These are phyloP conservation scores for Picochlorum sp. DNA, from an alignment of 139 green algal species.

Conservation along the genomic window DNA sequence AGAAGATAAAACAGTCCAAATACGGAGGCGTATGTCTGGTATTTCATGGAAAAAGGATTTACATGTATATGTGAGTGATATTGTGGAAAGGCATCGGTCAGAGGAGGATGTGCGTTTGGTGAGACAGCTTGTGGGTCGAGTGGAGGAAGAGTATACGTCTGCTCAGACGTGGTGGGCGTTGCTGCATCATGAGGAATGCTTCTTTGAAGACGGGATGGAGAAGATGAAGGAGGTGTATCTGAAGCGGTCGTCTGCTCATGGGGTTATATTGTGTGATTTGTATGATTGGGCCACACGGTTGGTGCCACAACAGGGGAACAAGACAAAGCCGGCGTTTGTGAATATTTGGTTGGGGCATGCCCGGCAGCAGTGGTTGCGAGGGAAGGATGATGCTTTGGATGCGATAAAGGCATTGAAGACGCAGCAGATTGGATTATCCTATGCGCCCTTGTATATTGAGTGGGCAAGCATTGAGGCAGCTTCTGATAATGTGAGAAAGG, in stretches of 20 bases:
- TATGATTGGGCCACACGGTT: conserved; percentile 60
- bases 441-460: conserved; percentile 52
- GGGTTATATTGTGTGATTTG: conserved; percentile 46
- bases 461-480: conserved; percentile 68
- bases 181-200: background rate
- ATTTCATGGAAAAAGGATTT: no score
- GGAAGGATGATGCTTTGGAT: conserved; percentile 72
- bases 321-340: conserved; percentile 50
- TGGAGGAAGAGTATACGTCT: background rate
- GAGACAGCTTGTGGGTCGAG: background rate
- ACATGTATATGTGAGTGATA: no score
- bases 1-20: no score
- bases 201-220: background rate
- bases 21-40: no score
- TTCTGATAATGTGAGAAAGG: conserved; percentile 47
- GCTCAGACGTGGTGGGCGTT: conserved; percentile 2
- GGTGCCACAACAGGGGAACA: conserved; percentile 50
- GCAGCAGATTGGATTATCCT: conserved; percentile 49
- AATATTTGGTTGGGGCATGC: conserved; percentile 69
- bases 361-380: conserved; percentile 57
- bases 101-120: background rate
- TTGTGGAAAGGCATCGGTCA: background rate
- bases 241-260: background rate
- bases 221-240: background rate
- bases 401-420: conserved; percentile 79